A percentile compares a stretch with the other conserved stretches of the same genome.
Evolutionary conservation across 2,329 filamentous ascomycete species (phyloP).

Genomic region (Ploettnerulaceae sp.): DNA sequence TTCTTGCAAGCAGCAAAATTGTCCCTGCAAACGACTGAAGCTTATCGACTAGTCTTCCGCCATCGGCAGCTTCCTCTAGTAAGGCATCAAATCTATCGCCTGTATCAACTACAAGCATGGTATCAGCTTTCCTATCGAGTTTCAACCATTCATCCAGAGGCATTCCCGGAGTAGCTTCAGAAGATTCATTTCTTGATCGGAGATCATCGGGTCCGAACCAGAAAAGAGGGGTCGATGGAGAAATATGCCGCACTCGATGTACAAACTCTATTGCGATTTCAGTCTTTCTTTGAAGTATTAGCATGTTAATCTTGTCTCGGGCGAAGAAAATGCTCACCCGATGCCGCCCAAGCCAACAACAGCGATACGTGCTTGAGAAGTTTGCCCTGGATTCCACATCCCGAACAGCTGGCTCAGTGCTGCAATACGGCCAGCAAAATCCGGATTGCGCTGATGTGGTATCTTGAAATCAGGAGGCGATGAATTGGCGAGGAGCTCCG

Average conservation of each 20-base stretch:
- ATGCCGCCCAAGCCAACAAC: constrained; percentile 27
- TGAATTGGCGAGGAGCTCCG: background rate
- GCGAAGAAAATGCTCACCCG: constrained; percentile 17
- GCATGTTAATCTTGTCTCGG: background rate
- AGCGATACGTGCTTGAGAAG: constrained; percentile 18
- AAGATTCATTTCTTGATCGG: background rate
- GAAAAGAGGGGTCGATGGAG: constrained; percentile 23
- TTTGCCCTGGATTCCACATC: constrained; percentile 25
- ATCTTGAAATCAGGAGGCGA: constrained; percentile 18
- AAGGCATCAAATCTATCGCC: constrained; percentile 19
- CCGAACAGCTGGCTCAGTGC: constrained; percentile 21
- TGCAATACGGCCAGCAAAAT: constrained; percentile 24
- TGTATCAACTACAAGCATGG: constrained; percentile 24
- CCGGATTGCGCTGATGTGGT: constrained; percentile 20
- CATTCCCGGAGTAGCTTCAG: constrained; percentile 1
- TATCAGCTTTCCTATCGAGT: constrained; percentile 5
- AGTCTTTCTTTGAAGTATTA: constrained; percentile 22
- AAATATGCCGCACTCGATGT: constrained; percentile 23
- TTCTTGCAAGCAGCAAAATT: constrained; percentile 23
- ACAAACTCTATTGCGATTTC: constrained; percentile 26
- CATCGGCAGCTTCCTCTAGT: constrained; percentile 1
- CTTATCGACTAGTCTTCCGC: constrained; percentile 17
- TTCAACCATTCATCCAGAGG: constrained; percentile 21
- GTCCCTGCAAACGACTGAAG: constrained; percentile 22
- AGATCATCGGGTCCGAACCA: constrained; percentile 24